A percentile compares a stretch with the other conserved stretches of the same genome.
These are phyloP conservation scores for Pochonia chlamydosporia DNA, from an alignment of 2,329 filamentous ascomycete genomes.

Conservation along the genomic window DNA sequence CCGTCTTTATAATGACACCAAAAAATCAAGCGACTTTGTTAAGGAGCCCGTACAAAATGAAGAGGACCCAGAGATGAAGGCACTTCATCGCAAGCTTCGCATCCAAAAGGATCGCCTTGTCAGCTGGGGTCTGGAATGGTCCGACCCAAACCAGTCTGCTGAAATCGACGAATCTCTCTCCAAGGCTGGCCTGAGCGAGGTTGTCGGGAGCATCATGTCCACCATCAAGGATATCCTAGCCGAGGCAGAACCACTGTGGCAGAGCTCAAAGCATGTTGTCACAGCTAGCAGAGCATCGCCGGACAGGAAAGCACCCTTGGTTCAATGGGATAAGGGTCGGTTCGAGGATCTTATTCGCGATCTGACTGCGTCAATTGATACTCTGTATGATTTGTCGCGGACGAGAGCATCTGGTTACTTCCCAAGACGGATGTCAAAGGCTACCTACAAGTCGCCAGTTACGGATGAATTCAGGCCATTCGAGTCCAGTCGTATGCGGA, in stretches of 20 bases:
- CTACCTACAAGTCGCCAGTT: conserved; percentile 27
- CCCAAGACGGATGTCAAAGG: conserved; percentile 23
- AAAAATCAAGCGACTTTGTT: conserved; percentile 70
- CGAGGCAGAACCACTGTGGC: conserved; percentile 68
- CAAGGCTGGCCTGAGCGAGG: conserved; percentile 68
- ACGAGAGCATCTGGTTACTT: conserved; percentile 47
- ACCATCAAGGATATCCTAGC: conserved; percentile 76
- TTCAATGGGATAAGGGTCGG: conserved; percentile 63
- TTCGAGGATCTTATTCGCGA: conserved; percentile 72
- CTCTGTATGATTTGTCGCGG: conserved; percentile 68
- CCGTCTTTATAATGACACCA: conserved; percentile 75
- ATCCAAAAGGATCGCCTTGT: conserved; percentile 76
- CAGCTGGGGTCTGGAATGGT: conserved; percentile 78
- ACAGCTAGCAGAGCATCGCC: conserved; percentile 34
- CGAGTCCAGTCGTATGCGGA: conserved; percentile 55
- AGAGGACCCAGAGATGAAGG: conserved; percentile 63
- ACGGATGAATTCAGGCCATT: conserved; percentile 45
- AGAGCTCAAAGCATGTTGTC: conserved; percentile 46
- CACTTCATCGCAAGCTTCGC: conserved; percentile 67
- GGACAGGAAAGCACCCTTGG: conserved; percentile 50
- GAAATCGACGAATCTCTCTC: conserved; percentile 68
- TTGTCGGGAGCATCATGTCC: conserved; percentile 71
- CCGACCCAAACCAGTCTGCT: conserved; percentile 61
- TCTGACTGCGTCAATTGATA: conserved; percentile 72
- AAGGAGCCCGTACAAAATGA: conserved; percentile 57